Conservation (phyloP, 345 rosid species). For the Alliaria petiolata region DNA sequence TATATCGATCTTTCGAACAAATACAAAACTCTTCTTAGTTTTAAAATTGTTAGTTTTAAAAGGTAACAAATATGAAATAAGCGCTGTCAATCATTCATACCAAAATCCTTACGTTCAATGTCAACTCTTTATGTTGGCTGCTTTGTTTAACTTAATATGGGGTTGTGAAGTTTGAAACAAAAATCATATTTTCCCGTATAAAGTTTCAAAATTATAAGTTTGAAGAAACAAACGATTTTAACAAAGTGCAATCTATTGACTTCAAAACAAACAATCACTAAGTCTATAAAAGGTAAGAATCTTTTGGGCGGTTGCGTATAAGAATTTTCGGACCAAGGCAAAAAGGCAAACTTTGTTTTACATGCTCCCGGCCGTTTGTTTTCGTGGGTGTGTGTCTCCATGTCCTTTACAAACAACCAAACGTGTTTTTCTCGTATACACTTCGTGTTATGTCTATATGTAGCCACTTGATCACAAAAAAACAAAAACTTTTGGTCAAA, state of each 20-base stretch:
- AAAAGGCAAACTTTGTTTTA: conserved; percentile 34
- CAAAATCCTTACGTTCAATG: background rate
- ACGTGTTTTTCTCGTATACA: conserved; percentile 18
- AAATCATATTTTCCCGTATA: background rate
- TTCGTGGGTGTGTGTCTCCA: conserved; percentile 8
- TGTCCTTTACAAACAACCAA: conserved; percentile 1
- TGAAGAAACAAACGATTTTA: too few species aligned
- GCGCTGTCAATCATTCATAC: background rate
- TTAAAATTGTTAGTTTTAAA: too few species aligned
- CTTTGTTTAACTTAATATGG: background rate
- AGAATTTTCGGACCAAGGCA: background rate
- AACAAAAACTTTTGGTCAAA: background rate
- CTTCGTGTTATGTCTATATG: conserved; percentile 16
- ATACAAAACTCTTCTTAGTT: too few species aligned
- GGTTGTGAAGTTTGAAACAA: background rate
- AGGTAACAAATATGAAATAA: background rate
- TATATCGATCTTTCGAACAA: too few species aligned
- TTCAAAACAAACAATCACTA: background rate
- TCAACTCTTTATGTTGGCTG: background rate
- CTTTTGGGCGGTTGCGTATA: conserved; percentile 22
- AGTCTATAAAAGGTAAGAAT: background rate
- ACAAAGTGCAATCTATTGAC: conserved; percentile 11
- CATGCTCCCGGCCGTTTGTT: conserved; percentile 15
- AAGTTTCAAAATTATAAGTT: background rate
- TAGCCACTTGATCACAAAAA: conserved; percentile 6